Conservation (phyloP, 768 basidiomycete genomes). For the Hydnum rufescens region DNA sequence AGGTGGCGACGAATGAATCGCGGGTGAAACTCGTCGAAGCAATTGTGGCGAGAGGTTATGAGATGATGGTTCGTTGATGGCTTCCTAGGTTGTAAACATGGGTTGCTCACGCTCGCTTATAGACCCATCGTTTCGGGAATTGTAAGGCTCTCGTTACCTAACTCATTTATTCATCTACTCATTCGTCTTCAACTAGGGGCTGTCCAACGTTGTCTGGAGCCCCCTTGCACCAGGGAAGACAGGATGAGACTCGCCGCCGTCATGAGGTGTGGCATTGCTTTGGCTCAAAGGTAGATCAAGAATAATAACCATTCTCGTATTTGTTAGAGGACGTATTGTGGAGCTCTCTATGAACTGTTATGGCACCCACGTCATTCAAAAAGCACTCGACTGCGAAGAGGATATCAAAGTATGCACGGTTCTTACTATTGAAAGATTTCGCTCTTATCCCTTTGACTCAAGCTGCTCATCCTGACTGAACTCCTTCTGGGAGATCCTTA, state of each 20-base stretch:
- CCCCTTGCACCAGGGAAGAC: conserved; percentile 53
- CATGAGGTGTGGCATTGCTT: conserved; percentile 39
- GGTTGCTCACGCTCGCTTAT: not conserved
- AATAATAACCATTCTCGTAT: not conserved
- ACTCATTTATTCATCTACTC: not conserved
- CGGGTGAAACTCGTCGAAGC: conserved; percentile 72
- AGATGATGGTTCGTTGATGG: conserved; percentile 83
- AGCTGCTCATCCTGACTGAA: conserved; percentile 61
- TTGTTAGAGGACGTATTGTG: conserved; percentile 54
- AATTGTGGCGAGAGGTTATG: conserved; percentile 63
- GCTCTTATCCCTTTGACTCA: not conserved
- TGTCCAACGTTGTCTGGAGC: conserved; percentile 71
- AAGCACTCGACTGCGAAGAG: conserved; percentile 80
- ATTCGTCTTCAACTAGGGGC: conserved; percentile 23
- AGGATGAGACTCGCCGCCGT: conserved; percentile 65
- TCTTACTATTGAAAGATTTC: not conserved
- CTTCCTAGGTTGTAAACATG: conserved; percentile 4
- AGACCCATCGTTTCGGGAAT: conserved; percentile 52
- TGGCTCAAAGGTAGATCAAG: not conserved
- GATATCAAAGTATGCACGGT: conserved; percentile 34
- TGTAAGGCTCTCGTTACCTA: conserved; percentile 19
- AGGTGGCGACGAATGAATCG: conserved; percentile 61
- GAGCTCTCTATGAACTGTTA: conserved; percentile 80
- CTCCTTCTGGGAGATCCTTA: conserved; percentile 69
- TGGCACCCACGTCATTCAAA: conserved; percentile 76